Evolutionary conservation across 2,329 filamentous ascomycete genomes (phyloP).

Genomic region (Tolypocladium nubicola): DNA sequence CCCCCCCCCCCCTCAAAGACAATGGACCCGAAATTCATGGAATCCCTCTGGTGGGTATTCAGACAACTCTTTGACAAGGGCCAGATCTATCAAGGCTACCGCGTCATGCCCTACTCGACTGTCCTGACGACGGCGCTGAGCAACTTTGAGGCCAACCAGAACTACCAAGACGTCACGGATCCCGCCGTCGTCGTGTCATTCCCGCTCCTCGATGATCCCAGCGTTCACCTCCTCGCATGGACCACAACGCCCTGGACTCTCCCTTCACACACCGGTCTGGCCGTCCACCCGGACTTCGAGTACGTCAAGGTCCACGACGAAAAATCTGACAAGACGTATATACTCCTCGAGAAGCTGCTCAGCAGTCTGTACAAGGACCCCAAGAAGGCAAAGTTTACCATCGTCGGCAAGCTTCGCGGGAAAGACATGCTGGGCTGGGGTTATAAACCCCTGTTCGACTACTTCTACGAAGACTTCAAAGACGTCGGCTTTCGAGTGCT

Average conservation of each 20-base stretch:
- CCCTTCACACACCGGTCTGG: constrained; percentile 69
- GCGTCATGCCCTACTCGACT: constrained; percentile 93
- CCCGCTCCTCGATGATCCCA: constrained; percentile 66
- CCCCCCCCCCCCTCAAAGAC: constrained; percentile 39
- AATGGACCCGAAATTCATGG: constrained; percentile 94
- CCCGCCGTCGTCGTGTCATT: constrained; percentile 85
- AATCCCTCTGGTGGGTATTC: constrained; percentile 94
- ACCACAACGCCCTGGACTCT: constrained; percentile 84
- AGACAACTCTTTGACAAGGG: constrained; percentile 87
- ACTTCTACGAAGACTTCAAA: constrained; percentile 84
- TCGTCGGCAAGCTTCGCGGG: constrained; percentile 69
- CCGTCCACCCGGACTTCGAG: constrained; percentile 72
- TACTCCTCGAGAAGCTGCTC: constrained; percentile 73
- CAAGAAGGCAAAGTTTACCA: constrained; percentile 88
- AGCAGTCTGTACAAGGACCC: constrained; percentile 84
- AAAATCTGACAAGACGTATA: constrained; percentile 70
- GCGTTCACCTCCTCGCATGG: constrained; percentile 72
- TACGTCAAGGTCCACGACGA: constrained; percentile 83
- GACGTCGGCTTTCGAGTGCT: constrained; percentile 73
- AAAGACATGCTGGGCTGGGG: constrained; percentile 80
- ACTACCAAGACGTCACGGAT: constrained; percentile 88
- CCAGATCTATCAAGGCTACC: constrained; percentile 79
- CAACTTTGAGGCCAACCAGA: constrained; percentile 89
- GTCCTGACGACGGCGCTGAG: constrained; percentile 80
- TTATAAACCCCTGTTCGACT: constrained; percentile 82